These are phyloP conservation scores for Claviceps capensis DNA, from an alignment of 2,329 filamentous ascomycete species.

Conservation along the genomic window DNA sequence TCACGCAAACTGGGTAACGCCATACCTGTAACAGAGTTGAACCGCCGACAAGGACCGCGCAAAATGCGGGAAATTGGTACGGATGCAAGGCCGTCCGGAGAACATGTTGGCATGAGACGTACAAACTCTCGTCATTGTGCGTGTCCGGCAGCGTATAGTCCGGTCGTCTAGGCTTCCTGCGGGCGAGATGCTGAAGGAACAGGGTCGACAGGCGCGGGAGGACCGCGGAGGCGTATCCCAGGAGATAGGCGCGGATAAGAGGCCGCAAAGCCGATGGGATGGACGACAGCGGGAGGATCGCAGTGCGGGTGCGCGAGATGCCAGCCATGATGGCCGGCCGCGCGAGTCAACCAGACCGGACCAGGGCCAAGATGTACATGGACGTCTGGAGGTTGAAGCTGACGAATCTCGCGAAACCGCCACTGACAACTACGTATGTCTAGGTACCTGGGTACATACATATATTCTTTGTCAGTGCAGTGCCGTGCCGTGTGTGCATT, in stretches of 20 bases:
- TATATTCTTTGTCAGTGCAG: no score
- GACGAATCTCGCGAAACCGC: no score
- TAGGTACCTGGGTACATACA: no score
- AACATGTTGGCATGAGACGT: conserved; percentile 23
- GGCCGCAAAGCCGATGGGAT: conserved; percentile 40
- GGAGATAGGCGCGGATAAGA: conserved; percentile 42
- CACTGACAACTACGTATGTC: no score
- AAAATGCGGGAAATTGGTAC: conserved; percentile 48
- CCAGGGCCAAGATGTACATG: no score
- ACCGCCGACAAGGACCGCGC: conserved; percentile 45
- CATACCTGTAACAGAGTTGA: conserved; percentile 45
- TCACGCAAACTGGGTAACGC: not conserved
- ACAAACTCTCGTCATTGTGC: conserved; percentile 17
- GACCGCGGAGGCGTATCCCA: conserved; percentile 47
- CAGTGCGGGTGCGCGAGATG: not conserved
- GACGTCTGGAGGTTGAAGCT: no score
- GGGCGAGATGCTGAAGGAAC: conserved; percentile 34
- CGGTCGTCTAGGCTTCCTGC: conserved; percentile 16
- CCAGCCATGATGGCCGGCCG: not conserved
- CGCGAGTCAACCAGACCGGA: not conserved
- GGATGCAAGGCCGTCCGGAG: conserved; percentile 37
- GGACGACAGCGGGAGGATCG: conserved; percentile 12
- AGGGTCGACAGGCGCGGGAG: conserved; percentile 42
- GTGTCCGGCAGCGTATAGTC: conserved; percentile 16
- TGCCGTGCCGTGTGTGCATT: no score